Percentiles rank a stretch among this genome's conserved stretches.
Conservation (phyloP, 2,329 filamentous ascomycete genomes). For the Cladophialophora chaetospira region DNA sequence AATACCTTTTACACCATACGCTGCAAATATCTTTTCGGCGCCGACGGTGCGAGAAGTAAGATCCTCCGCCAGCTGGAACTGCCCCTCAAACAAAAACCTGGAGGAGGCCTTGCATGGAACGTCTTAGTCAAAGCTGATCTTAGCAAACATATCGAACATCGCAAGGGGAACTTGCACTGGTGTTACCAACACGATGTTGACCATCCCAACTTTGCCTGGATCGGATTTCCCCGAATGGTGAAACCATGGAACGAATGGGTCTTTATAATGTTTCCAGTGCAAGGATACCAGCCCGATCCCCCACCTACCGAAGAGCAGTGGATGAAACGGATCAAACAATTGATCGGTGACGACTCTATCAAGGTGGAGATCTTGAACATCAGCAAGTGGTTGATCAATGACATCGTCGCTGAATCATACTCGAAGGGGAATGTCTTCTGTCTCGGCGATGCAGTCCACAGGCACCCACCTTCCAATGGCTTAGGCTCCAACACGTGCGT, state of each 20-base stretch:
- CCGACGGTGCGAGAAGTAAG: constrained; percentile 55
- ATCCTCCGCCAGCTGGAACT: constrained; percentile 51
- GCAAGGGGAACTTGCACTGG: constrained; percentile 63
- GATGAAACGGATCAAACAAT: constrained; percentile 47
- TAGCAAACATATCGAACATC: constrained; percentile 49
- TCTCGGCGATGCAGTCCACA: constrained; percentile 43
- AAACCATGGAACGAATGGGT: constrained; percentile 66
- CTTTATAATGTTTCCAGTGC: constrained; percentile 55
- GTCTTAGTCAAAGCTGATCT: constrained; percentile 55
- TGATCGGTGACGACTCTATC: constrained; percentile 59
- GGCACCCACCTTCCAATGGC: constrained; percentile 41
- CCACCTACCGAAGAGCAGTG: constrained; percentile 52
- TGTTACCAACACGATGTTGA: constrained; percentile 58
- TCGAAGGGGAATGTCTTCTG: constrained; percentile 40
- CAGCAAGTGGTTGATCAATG: constrained; percentile 63
- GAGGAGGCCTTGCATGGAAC: constrained; percentile 54
- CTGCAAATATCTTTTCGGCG: constrained; percentile 60
- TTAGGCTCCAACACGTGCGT: constrained; percentile 43
- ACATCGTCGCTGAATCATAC: constrained; percentile 61
- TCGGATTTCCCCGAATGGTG: constrained; percentile 59
- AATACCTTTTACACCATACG: constrained; percentile 34
- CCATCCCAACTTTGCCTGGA: constrained; percentile 55
- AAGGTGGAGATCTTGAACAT: constrained; percentile 55
- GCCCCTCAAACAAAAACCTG: constrained; percentile 48
- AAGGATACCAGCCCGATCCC: constrained; percentile 39